Evolutionary conservation across 2,329 filamentous ascomycete species (phyloP).

Genomic region (Trichophyton mentagrophytes): DNA sequence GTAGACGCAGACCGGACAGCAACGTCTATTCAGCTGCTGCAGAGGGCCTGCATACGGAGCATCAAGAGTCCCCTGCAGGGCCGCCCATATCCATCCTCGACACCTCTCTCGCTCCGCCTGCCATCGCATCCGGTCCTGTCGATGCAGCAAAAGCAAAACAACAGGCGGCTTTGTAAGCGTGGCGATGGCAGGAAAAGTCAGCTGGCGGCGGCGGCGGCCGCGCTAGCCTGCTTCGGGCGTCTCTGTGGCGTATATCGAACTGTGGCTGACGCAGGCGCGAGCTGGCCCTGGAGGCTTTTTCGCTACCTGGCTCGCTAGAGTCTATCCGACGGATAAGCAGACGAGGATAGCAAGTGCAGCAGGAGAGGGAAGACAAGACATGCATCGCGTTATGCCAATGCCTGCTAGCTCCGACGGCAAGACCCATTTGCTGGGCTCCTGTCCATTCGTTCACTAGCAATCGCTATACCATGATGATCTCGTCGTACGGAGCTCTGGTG

Average conservation of each 20-base stretch:
- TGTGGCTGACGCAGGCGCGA: conserved; percentile 5
- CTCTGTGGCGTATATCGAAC: background rate
- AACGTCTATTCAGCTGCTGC: background rate
- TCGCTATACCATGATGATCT: conserved; percentile 2
- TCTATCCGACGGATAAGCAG: background rate
- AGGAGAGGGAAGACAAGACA: background rate
- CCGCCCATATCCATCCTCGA: background rate
- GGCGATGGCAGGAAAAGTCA: background rate
- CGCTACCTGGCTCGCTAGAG: background rate
- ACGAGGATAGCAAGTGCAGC: background rate
- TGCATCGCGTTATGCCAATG: conserved; percentile 1
- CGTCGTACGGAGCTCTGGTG: conserved; percentile 5
- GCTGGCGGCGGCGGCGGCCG: conserved; percentile 1
- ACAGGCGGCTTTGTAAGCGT: conserved; percentile 1
- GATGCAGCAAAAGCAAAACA: background rate
- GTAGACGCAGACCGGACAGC: background rate
- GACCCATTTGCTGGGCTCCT: background rate
- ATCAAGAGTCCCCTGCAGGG: background rate
- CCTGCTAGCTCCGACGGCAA: background rate
- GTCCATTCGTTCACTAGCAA: background rate
- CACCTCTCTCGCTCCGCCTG: too few species aligned
- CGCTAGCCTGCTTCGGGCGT: conserved; percentile 7
- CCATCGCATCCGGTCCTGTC: too few species aligned
- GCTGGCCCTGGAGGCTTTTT: background rate
- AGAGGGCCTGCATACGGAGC: too few species aligned